These are phyloP conservation scores for Aspergillus baeticus DNA, from an alignment of 495 filamentous ascomycete genomes.

Conservation along the genomic window DNA sequence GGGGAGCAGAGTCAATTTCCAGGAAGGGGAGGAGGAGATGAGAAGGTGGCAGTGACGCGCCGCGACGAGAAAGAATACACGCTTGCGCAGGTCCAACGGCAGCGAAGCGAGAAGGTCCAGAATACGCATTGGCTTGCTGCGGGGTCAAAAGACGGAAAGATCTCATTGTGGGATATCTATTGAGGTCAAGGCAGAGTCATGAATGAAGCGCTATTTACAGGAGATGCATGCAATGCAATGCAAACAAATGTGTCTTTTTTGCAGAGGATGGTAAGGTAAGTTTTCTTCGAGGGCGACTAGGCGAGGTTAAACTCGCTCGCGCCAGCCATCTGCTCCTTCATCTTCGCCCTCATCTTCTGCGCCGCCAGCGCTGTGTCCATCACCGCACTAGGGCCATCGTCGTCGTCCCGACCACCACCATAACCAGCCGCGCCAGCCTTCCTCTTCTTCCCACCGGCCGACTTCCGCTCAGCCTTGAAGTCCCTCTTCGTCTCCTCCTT, in stretches of 20 bases:
- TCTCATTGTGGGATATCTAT: conserved; percentile 95
- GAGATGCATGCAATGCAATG: conserved; percentile 3
- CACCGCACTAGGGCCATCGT: conserved; percentile 30
- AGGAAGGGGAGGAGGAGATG: background rate
- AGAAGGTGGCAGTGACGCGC: background rate
- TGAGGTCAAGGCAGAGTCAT: too few relatives aligned
- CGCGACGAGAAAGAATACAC: conserved; percentile 19
- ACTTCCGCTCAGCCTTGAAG: conserved; percentile 42
- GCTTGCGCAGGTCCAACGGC: conserved; percentile 56
- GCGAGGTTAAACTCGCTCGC: conserved; percentile 90
- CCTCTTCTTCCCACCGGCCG: conserved; percentile 36
- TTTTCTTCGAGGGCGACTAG: conserved; percentile 28
- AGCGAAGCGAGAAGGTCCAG: conserved; percentile 62
- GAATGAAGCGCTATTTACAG: conserved; percentile 21
- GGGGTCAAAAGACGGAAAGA: conserved; percentile 93
- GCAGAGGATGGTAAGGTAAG: background rate
- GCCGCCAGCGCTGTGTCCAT: conserved; percentile 62
- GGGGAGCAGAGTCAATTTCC: background rate
- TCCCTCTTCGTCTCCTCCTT: conserved; percentile 48
- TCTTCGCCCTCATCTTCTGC: conserved; percentile 76
- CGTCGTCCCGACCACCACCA: conserved; percentile 24
- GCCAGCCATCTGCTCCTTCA: conserved; percentile 70
- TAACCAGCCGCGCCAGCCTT: conserved; percentile 25
- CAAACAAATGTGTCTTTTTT: background rate
- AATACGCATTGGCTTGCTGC: conserved; percentile 84